Evolutionary conservation across 2,329 filamentous ascomycete species (phyloP).

Genomic region (Colletotrichum simmondsii): DNA sequence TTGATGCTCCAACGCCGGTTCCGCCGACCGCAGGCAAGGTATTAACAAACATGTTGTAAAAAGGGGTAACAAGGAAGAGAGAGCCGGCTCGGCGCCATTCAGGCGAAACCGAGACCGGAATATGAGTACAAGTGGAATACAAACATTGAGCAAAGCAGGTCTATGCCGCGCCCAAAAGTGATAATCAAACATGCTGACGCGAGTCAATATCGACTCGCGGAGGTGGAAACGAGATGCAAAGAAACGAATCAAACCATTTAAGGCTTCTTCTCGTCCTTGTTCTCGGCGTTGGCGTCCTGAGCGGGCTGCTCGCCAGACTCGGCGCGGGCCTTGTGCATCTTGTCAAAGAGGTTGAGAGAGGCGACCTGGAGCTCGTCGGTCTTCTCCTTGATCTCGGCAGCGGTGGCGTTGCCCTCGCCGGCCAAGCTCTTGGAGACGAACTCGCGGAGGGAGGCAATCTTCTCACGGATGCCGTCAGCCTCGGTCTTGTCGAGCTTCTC

Average conservation of each 20-base stretch:
- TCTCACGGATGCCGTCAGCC: constrained; percentile 92
- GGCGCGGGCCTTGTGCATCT: constrained; percentile 97
- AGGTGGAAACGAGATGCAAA: not conserved
- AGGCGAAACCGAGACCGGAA: constrained; percentile 39
- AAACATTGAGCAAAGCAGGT: constrained; percentile 50
- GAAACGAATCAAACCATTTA: constrained; percentile 54
- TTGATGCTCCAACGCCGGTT: constrained; percentile 65
- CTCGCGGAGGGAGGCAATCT: constrained; percentile 87
- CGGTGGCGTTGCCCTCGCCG: constrained; percentile 86
- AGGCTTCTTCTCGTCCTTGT: constrained; percentile 80
- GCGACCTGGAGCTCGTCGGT: constrained; percentile 97
- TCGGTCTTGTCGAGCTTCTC: constrained; percentile 97
- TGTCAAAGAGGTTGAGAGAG: constrained; percentile 96
- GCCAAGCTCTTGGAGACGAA: constrained; percentile 94
- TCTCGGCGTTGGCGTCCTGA: constrained; percentile 69
- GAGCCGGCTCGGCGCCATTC: constrained; percentile 37
- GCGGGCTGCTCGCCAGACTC: constrained; percentile 71
- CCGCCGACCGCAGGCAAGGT: constrained; percentile 55
- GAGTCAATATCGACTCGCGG: not conserved
- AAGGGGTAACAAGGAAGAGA: constrained; percentile 47
- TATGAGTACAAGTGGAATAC: constrained; percentile 64
- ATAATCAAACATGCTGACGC: constrained; percentile 43
- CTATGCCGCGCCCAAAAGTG: constrained; percentile 45
- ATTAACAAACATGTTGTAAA: constrained; percentile 56
- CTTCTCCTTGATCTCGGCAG: constrained; percentile 97